These are phyloP conservation scores for Diplogelasinospora grovesii DNA, from an alignment of 495 filamentous ascomycete species.

Conservation along the genomic window DNA sequence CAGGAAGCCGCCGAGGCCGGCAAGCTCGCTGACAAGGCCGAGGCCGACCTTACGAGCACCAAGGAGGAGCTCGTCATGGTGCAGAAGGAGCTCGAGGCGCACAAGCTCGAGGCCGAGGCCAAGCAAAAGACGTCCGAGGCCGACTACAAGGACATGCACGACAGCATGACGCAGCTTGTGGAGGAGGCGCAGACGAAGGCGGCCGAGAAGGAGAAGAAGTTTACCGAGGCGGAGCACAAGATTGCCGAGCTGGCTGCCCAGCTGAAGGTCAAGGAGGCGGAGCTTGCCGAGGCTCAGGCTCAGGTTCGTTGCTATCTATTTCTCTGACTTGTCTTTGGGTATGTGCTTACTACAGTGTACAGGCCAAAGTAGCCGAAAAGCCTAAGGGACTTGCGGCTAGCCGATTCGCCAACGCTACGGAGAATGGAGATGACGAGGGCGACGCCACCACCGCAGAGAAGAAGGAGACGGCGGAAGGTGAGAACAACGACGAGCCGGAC, in stretches of 20 bases:
- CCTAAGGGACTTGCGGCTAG: slow-evolving; percentile 39
- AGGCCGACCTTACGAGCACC: slow-evolving; percentile 27
- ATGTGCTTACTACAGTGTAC: background rate
- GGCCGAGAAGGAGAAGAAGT: slow-evolving; percentile 25
- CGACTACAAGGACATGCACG: slow-evolving; percentile 52
- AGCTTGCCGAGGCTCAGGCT: slow-evolving; percentile 49
- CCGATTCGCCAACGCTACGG: slow-evolving; percentile 32
- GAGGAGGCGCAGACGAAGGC: slow-evolving; percentile 44
- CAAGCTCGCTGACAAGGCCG: slow-evolving; percentile 23
- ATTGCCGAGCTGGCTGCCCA: slow-evolving; percentile 39
- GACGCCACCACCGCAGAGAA: slow-evolving; percentile 14
- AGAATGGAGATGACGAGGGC: slow-evolving; percentile 13
- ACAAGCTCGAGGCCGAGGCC: slow-evolving; percentile 33
- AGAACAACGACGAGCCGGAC: slow-evolving; percentile 40
- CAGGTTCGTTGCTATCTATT: slow-evolving; percentile 7
- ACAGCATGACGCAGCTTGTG: slow-evolving; percentile 42
- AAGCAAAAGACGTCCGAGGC: slow-evolving; percentile 41
- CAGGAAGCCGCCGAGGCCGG: slow-evolving; percentile 19
- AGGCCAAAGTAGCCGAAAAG: slow-evolving; percentile 26
- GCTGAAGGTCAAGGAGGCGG: slow-evolving; percentile 47
- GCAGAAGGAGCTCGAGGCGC: slow-evolving; percentile 41
- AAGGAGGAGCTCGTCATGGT: slow-evolving; percentile 33
- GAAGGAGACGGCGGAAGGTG: slow-evolving; percentile 43
- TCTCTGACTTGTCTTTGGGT: background rate
- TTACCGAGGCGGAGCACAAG: slow-evolving; percentile 30